These are phyloP conservation scores for Pyricularia sp. DNA, from an alignment of 2,329 filamentous ascomycete genomes.

Conservation along the genomic window DNA sequence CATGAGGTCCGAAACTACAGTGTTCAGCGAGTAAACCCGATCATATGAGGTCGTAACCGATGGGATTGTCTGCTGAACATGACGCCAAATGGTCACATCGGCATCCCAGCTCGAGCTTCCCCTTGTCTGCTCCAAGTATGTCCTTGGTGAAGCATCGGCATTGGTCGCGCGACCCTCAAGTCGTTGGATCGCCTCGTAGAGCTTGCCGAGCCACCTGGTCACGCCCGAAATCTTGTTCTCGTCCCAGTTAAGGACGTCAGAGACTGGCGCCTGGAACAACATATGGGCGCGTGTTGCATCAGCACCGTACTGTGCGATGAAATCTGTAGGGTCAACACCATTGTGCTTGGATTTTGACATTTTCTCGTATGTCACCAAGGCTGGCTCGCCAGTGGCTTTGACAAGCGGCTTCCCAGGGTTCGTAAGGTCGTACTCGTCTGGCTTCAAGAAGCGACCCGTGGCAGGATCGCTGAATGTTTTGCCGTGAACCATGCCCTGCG, in stretches of 20 bases:
- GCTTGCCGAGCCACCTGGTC: constrained; percentile 66
- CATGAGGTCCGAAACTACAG: constrained; percentile 75
- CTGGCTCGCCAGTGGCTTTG: constrained; percentile 46
- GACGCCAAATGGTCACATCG: constrained; percentile 48
- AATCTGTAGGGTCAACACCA: constrained; percentile 70
- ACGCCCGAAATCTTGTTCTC: constrained; percentile 73
- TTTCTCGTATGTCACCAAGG: constrained; percentile 68
- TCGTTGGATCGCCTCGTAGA: constrained; percentile 38
- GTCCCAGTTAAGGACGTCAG: constrained; percentile 81
- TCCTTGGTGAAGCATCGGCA: constrained; percentile 14
- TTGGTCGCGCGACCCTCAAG: neutral
- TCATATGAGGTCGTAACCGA: constrained; percentile 61
- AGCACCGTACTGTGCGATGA: constrained; percentile 67
- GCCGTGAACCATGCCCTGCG: constrained; percentile 90
- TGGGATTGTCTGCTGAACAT: constrained; percentile 56
- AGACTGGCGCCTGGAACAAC: constrained; percentile 79
- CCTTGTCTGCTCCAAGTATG: constrained; percentile 22
- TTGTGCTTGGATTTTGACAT: constrained; percentile 97
- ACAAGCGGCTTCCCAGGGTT: constrained; percentile 49
- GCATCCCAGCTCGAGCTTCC: constrained; percentile 21
- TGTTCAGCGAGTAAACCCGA: constrained; percentile 70
- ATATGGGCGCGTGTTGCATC: constrained; percentile 82
- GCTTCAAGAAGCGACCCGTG: constrained; percentile 68
- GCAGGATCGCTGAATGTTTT: constrained; percentile 69
- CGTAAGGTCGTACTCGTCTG: constrained; percentile 61